Base-by-base conservation (phyloP, 495 filamentous ascomycete genomes). In the Penicillium arizonense region DNA sequence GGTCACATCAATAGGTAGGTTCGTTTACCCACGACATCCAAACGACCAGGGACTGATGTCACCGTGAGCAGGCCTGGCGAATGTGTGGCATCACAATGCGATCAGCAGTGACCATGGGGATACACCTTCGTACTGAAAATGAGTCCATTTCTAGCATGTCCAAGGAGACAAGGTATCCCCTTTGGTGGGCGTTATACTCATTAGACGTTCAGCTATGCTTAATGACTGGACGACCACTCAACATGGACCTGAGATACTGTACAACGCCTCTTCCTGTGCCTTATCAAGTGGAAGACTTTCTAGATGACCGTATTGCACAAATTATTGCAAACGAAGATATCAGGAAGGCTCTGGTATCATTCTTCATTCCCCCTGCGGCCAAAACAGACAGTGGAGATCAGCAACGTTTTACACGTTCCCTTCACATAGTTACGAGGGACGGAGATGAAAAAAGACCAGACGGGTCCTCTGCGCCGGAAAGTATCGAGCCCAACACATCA, bases 101-200 rank as follows among this genome's bases (percentile, higher is more conserved):
- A 24, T 75, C 78, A 53, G 80, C 79, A 8, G 62, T 77, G 30
- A 73, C 75, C 0, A 73, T 86, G 35, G 83, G 82, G 12, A 64
- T 87, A n/a, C 79, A 85, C 55, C 57, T 85, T 23, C 78, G 80
- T 16, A 85, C 77, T 51, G 77, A 81, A 34, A 76, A 71, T 36
- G 65, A 57, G 14, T 61, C 5, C 16, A 41, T 82, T 16, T 53
- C 55, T 9, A 69, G 76, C 34, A 56, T 65, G 8, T 75, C 82
- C 14, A 81, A 78, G 53, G 67, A 70, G 41, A 64, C 53, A 20
- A 58, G 65, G 13, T 65, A 65, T 47, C 49, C 60, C 16, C 58
- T 66, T 4, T 70, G 67, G 67, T 70, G 81, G 77, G 74, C 80
- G 4, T 44, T 87, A 4, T 81, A 81, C 49, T 69, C 70, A 3